phyloP scores from a whole-genome alignment of 202 grass and related monocot species.

The Miscanthus sacchariflorus region DNA sequence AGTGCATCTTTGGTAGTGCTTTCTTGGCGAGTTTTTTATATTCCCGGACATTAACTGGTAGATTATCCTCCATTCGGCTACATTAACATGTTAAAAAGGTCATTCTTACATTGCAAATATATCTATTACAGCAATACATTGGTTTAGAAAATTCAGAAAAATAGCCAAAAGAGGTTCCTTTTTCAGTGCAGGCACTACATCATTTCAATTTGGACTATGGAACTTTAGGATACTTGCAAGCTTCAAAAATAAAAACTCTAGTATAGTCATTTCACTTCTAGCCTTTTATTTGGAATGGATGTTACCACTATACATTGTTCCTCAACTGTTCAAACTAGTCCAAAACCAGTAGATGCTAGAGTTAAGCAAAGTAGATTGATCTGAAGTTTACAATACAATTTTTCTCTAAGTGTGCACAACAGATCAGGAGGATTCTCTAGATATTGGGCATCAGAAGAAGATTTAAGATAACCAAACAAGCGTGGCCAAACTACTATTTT shows the following conservation, averaged over 20 bases:
- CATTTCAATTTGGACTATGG: not conserved
- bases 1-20: constrained; percentile 81
- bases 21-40: constrained; percentile 77
- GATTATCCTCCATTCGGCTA: constrained; percentile 62
- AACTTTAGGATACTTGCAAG: not conserved
- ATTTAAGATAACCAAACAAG: not conserved
- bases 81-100: constrained; percentile 23
- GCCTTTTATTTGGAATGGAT: not conserved
- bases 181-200: not conserved
- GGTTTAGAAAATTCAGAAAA: not conserved
- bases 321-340: not conserved
- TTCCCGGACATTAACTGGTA: constrained; percentile 76
- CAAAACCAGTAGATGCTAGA: not conserved
- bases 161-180: not conserved
- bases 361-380: not conserved
- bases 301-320: not conserved
- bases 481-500: not conserved
- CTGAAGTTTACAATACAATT: not conserved
- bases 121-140: not conserved
- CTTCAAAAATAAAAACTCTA: constrained; percentile 8
- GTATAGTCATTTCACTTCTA: not conserved
- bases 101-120: constrained; percentile 20
- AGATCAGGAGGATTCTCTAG: not conserved
- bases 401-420: not conserved
- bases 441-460: not conserved